A percentile compares a stretch with the other conserved stretches of the same genome.
Conservation (phyloP, 164 flowering plant species). For the Liquidambar formosana region DNA sequence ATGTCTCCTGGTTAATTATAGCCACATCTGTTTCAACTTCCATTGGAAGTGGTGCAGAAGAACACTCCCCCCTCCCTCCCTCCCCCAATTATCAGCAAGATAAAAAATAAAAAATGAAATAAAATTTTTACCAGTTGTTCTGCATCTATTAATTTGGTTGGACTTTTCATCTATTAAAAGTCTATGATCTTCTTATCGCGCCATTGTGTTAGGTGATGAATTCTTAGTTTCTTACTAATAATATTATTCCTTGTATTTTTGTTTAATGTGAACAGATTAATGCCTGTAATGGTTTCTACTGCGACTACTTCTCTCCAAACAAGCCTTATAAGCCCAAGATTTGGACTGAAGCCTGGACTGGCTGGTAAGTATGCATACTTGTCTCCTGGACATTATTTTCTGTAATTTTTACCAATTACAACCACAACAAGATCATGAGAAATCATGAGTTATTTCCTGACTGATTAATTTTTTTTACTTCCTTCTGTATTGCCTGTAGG, state of each 20-base stretch:
- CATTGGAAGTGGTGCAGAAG: not conserved
- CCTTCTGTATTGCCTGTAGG: conserved; percentile 40
- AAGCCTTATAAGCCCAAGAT: conserved; percentile 90
- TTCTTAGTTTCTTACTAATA: not conserved
- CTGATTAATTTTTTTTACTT: not conserved
- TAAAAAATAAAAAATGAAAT: not conserved
- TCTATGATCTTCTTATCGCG: not conserved
- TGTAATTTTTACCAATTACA: not conserved
- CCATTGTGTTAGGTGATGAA: not conserved
- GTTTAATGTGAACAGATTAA: conserved; percentile 60
- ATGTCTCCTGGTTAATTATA: not conserved
- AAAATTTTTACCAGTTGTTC: not conserved
- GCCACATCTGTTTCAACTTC: not conserved
- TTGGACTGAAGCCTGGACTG: conserved; percentile 99
- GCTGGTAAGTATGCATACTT: conserved; percentile 59
- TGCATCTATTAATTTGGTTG: not conserved
- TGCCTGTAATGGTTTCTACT: conserved; percentile 96
- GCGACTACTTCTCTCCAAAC: conserved; percentile 95
- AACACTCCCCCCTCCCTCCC: no score
- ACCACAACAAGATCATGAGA: not conserved
- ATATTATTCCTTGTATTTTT: not conserved
- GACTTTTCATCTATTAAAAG: not conserved
- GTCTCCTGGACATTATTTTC: not conserved
- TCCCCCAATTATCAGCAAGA: no score
- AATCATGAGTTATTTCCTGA: not conserved